A percentile compares a stretch with the other conserved stretches of the same genome.
phyloP scores from a whole-genome alignment of 2,329 filamentous ascomycete genomes.

The Colletotrichum kahawae region DNA sequence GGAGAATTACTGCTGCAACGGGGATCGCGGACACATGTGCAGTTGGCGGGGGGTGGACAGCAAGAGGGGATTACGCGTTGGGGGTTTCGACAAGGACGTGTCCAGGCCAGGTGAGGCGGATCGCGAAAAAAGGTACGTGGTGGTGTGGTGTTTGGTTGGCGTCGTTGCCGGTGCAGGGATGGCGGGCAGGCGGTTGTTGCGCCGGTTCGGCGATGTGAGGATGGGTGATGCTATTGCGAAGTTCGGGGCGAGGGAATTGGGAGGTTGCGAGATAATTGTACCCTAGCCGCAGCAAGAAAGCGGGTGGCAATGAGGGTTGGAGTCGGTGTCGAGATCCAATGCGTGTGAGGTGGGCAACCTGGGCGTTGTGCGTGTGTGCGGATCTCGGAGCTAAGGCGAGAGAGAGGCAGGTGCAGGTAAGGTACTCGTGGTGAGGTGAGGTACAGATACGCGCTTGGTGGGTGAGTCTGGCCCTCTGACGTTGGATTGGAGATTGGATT shows the following conservation, averaged over 20 bases:
- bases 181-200: not conserved
- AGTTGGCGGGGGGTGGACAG: not conserved
- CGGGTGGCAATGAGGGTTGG: constrained; percentile 9
- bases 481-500: not conserved
- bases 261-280: not conserved
- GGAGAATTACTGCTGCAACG: not conserved
- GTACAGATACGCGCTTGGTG: not conserved
- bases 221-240: constrained; percentile 16
- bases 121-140: constrained; percentile 15
- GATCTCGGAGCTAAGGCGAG: not conserved
- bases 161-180: not conserved
- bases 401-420: not conserved
- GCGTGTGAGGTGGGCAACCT: not conserved
- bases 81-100: not conserved
- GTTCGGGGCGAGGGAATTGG: not conserved
- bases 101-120: constrained; percentile 15
- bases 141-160: constrained; percentile 6
- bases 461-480: not conserved
- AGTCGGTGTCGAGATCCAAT: not conserved
- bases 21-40: constrained; percentile 21
- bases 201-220: not conserved
- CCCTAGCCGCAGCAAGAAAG: not conserved
- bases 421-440: not conserved
- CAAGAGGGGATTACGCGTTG: constrained; percentile 4
- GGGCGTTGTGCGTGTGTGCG: not conserved